Evolutionary conservation across 495 filamentous ascomycete genomes (phyloP), one percentile per base, ranked within the genome.

Genomic region (Friedmanniomyces endolithicus): DNA sequence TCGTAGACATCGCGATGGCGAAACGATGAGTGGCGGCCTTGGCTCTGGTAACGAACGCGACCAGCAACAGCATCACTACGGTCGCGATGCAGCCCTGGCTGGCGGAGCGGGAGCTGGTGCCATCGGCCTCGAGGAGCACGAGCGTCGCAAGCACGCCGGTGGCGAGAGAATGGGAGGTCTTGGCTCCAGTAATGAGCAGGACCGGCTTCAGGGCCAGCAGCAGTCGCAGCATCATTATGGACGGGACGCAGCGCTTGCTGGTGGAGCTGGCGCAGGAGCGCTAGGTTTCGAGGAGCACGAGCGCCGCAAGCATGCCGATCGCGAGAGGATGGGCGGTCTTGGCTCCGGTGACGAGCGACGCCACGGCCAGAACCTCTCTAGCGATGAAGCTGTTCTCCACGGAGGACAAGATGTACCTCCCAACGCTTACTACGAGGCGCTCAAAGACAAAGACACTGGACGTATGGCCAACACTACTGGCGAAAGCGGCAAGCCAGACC

Each of bases 161-260:
- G 7, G n/a, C n/a, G n/a, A n/a, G n/a, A n/a, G n/a, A n/a, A n/a
- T n/a, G n/a, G n/a, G n/a, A n/a, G n/a, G n/a, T n/a, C n/a, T n/a
- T n/a, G n/a, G n/a, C n/a, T n/a, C n/a, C n/a, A n/a, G n/a, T n/a
- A n/a, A n/a, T n/a, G n/a, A n/a, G n/a, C n/a, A n/a, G n/a, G n/a
- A n/a, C n/a, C 37, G n/a, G n/a, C n/a, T n/a, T n/a, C n/a, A n/a
- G n/a, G n/a, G n/a, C n/a, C n/a, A n/a, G n/a, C n/a, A n/a, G n/a
- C n/a, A n/a, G n/a, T n/a, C n/a, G n/a, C n/a, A 62, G 12, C 66
- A 66, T 37, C 66, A 67, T 47, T 61, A 66, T 23, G 58, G 59
- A 16, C 59, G 59, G 6, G 59, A 62, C 40, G 59, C 59, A 4
- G 59, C 57, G 24, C 6, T 59, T 9, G 56, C 47, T 37, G 58